These are phyloP conservation scores for Backusella sp. DNA, from an alignment of 192 early-diverging fungal genomes.

Conservation along the genomic window DNA sequence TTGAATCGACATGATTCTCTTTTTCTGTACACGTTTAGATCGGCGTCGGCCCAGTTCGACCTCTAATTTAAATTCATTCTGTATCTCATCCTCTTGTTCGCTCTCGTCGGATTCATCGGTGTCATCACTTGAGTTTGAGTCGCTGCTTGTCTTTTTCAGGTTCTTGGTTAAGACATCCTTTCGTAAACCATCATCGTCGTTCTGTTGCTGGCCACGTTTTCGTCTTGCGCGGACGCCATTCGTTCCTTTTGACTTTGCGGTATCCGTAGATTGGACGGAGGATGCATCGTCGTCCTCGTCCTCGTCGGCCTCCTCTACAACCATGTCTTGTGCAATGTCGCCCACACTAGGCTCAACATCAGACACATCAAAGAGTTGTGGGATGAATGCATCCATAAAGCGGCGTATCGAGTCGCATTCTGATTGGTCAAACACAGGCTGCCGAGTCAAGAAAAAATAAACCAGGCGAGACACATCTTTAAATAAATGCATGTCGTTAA, in stretches of 20 bases:
- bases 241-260: not conserved
- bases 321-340: conserved; percentile 19
- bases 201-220: not conserved
- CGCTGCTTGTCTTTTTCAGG: not conserved
- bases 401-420: conserved; percentile 76
- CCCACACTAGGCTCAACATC: conserved; percentile 7
- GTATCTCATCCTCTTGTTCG: conserved; percentile 43
- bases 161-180: conserved; percentile 19
- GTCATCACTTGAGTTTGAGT: not conserved
- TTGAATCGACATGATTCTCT: not conserved
- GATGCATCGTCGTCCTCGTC: conserved; percentile 13
- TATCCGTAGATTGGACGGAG: conserved; percentile 6
- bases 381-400: conserved; percentile 72
- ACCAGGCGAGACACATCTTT: conserved; percentile 75
- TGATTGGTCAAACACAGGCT: conserved; percentile 41
- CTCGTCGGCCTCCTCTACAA: conserved; percentile 1
- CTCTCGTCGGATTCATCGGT: conserved; percentile 41
- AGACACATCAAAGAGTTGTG: conserved; percentile 58
- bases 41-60: not conserved
- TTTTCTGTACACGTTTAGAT: not conserved
- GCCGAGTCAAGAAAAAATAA: conserved; percentile 61
- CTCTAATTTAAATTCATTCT: not conserved
- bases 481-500: conserved; percentile 72
- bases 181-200: conserved; percentile 6
- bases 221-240: not conserved